Evolutionary conservation across 306 rosid species (phyloP).

Genomic region (Cicer cuneatum): DNA sequence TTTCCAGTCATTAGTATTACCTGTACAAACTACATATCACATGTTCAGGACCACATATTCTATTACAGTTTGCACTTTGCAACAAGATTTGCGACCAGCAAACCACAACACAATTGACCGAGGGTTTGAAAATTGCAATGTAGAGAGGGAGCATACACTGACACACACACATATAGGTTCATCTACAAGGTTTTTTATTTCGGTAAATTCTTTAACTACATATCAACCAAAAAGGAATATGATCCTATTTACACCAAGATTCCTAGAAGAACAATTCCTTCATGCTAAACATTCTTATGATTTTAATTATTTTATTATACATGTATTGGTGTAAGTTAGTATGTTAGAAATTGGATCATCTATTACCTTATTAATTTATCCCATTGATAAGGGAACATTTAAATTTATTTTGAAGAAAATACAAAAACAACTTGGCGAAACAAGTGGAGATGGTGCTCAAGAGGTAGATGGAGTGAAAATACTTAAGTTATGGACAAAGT

Average conservation of each 20-base stretch:
- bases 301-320: too few species aligned
- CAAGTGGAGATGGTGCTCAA: too few species aligned
- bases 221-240: slow-evolving; percentile 23
- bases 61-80: neutral
- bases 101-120: slow-evolving; percentile 28
- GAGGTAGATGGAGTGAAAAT: too few species aligned
- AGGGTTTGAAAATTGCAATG: slow-evolving; percentile 3
- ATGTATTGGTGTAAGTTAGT: too few species aligned
- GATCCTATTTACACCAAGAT: slow-evolving; percentile 65
- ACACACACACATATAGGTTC: neutral
- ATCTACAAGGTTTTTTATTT: slow-evolving; percentile 4
- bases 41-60: neutral
- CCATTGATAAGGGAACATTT: too few species aligned
- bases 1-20: neutral
- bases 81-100: neutral
- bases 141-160: neutral
- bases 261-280: slow-evolving; percentile 85
- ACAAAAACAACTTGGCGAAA: too few species aligned
- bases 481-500: too few species aligned
- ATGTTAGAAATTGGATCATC: too few species aligned
- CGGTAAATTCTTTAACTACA: slow-evolving; percentile 3
- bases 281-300: slow-evolving; percentile 85
- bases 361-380: too few species aligned
- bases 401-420: too few species aligned
- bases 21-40: neutral